phyloP scores from a whole-genome alignment of 345 rosid species.

The Eucalyptus pauciflora region DNA sequence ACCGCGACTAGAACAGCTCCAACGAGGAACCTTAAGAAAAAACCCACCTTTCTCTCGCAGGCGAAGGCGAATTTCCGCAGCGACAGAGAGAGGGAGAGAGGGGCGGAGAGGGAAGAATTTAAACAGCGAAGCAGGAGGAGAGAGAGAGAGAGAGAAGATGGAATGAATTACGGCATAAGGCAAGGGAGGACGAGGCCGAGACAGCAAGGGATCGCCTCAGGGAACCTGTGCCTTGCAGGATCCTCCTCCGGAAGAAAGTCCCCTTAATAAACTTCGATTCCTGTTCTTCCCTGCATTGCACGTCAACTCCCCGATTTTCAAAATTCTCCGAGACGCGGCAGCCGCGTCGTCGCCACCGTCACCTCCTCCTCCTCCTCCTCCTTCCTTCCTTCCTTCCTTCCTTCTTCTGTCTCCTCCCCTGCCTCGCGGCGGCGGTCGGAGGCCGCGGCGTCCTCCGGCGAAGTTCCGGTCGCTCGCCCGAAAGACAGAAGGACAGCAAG shows the following conservation, averaged over 20 bases:
- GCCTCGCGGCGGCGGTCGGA: not conserved
- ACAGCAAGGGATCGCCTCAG: slow-evolving; percentile 20
- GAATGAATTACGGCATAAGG: slow-evolving; percentile 57
- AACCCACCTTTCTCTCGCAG: not conserved
- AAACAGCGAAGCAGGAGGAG: not conserved
- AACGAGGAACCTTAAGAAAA: not conserved
- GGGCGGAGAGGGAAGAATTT: not conserved
- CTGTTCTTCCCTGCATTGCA: slow-evolving; percentile 42
- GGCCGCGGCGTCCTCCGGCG: slow-evolving; percentile 25
- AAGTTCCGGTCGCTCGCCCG: slow-evolving; percentile 21
- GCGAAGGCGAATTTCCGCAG: not conserved
- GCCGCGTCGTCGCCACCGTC: not conserved
- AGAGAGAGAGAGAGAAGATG: not conserved
- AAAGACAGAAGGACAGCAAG: not conserved
- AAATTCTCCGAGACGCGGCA: not conserved
- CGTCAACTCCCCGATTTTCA: slow-evolving; percentile 19
- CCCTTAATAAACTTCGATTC: not conserved
- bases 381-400: not conserved
- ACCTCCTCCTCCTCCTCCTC: not conserved
- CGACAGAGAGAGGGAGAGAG: not conserved
- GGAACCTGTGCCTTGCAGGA: slow-evolving; percentile 41
- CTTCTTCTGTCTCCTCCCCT: not conserved
- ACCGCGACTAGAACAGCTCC: not conserved
- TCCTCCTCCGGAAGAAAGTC: not conserved
- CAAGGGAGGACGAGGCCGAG: slow-evolving; percentile 17